phyloP scores from a whole-genome alignment of 331 rosid genomes.

The Spiraea crenata region DNA sequence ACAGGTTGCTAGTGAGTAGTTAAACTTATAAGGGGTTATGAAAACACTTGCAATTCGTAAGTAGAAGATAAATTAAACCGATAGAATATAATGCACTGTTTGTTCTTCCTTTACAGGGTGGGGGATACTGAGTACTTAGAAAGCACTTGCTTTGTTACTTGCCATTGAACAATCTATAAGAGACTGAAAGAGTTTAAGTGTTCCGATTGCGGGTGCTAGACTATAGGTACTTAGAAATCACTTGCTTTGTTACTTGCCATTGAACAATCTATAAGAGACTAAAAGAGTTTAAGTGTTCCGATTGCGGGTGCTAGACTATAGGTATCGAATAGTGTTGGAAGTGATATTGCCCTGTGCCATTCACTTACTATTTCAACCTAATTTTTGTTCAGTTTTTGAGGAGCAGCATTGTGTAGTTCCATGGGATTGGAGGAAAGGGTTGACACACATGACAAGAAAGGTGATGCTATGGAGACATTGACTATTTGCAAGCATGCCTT shows the following conservation, averaged over 20 bases:
- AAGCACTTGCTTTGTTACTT: neutral
- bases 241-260: constrained; percentile 9
- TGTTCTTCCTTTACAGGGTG: neutral
- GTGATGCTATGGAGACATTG: constrained; percentile 26
- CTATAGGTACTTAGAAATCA: too few species aligned
- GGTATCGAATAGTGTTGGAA: neutral
- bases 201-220: constrained; percentile 13
- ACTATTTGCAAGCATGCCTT: constrained; percentile 67
- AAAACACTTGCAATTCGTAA: neutral
- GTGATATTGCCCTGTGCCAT: neutral
- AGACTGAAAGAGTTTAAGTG: neutral
- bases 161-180: neutral
- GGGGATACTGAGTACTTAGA: neutral
- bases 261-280: neutral
- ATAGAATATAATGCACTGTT: neutral
- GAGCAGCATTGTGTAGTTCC: constrained; percentile 8
- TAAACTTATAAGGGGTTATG: too few species aligned
- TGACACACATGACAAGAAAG: constrained; percentile 27
- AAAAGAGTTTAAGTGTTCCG: constrained; percentile 12
- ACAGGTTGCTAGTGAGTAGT: too few species aligned
- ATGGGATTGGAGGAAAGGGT: constrained; percentile 65
- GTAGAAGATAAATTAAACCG: neutral
- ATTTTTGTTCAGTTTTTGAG: constrained; percentile 23
- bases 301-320: constrained; percentile 5
- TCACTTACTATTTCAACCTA: constrained; percentile 2